Conservation (phyloP, 2,329 filamentous ascomycete genomes). For the Fusarium sublunatum region DNA sequence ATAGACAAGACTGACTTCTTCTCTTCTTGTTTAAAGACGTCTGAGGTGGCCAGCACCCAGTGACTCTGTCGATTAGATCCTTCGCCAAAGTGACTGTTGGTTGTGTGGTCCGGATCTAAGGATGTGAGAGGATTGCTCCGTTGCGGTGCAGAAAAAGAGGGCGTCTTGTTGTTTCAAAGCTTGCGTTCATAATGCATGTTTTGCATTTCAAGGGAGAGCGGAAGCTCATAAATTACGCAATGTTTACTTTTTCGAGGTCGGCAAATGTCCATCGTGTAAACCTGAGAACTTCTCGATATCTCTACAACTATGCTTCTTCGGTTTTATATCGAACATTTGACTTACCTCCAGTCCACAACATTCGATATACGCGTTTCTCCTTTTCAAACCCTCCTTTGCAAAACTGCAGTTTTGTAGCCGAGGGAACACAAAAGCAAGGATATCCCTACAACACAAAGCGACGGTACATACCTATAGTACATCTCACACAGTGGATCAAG, state of each 20-base stretch:
- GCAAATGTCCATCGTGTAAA: slow-evolving; percentile 1
- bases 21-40: no score
- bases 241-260: slow-evolving; percentile 5
- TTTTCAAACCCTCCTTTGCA: neutral
- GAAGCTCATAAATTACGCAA: slow-evolving; percentile 8
- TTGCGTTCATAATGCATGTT: slow-evolving; percentile 25
- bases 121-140: slow-evolving; percentile 1
- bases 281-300: neutral
- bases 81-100: slow-evolving; percentile 1
- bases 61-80: neutral
- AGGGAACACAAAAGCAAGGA: neutral
- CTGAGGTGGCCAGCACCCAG: no score
- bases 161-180: slow-evolving; percentile 30
- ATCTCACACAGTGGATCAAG: neutral
- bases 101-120: slow-evolving; percentile 1
- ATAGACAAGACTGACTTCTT: neutral
- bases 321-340: neutral
- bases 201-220: slow-evolving; percentile 14
- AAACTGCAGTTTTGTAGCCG: neutral
- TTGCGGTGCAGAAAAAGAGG: slow-evolving; percentile 10
- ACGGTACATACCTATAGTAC: neutral
- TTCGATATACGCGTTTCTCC: neutral
- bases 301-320: neutral
- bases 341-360: neutral
- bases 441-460: neutral